Evolutionary conservation across 352 stramenopile genomes (phyloP).

Genomic region (Sclerospora graminicola): DNA sequence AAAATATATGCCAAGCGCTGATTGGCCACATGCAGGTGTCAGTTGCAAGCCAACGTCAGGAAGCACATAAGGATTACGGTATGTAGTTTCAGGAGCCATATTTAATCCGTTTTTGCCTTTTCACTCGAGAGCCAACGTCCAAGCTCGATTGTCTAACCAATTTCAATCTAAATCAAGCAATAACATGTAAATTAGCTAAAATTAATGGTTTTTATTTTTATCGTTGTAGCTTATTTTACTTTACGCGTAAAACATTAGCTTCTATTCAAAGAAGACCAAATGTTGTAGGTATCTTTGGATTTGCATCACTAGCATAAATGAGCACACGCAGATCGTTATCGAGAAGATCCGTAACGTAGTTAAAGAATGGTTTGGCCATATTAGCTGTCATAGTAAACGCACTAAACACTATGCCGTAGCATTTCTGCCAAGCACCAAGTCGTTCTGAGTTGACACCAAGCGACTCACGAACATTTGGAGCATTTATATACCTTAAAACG

Average conservation of each 20-base stretch:
- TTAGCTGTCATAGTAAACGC: constrained; percentile 77
- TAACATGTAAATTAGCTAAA: no score
- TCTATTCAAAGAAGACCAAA: no score
- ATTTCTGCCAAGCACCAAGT: constrained; percentile 73
- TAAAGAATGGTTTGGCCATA: constrained; percentile 87
- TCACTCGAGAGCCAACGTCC: constrained; percentile 90
- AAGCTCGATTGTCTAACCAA: constrained; percentile 93
- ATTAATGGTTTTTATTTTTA: no score
- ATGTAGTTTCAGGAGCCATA: constrained; percentile 16
- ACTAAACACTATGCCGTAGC: constrained; percentile 86
- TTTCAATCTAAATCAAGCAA: constrained; percentile 98
- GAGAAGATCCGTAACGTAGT: constrained; percentile 83
- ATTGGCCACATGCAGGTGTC: no score
- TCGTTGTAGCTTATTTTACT: no score
- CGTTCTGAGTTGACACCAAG: constrained; percentile 28
- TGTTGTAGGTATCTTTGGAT: no score
- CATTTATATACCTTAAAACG: constrained; percentile 71
- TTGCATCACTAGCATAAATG: constrained; percentile 94
- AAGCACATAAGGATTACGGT: no score
- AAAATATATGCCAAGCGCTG: no score
- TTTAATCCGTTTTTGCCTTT: constrained; percentile 83
- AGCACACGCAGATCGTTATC: constrained; percentile 64
- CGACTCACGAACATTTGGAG: constrained; percentile 26
- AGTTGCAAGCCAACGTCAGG: no score
- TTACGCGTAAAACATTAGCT: no score